Evolutionary conservation across 2,329 filamentous ascomycete genomes (phyloP), one percentile per base, ranked within the genome.

Genomic region (Fusarium buharicum): DNA sequence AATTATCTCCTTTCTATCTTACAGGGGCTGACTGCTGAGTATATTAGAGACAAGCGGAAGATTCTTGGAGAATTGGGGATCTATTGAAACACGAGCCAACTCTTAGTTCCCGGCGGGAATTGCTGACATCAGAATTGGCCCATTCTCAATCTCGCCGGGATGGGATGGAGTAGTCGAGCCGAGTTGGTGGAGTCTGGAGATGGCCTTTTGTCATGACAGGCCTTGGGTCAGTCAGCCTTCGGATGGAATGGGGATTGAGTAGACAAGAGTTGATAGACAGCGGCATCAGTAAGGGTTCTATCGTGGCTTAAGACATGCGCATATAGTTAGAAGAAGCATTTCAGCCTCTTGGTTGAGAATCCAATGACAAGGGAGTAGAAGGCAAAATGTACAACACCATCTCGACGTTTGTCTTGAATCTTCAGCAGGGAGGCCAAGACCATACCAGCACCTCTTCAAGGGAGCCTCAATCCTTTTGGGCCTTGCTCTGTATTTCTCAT

Each of bases 101-200:
- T 31, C 22, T 38, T 52, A 52, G 52, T 58, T 44, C 34, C 53
- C 55, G 39, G 14, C 53, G 53, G 53, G 17, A 58, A 58, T 52
- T 36, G 39, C 9, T 56, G 17, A 37, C 36, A 18, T 18, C 14
- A 37, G 36, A 9, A 20, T 37, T 20, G 36, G 17, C 12, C 36
- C 36, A 30, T 30, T 14, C 14, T 24, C 22, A 24, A 6, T 24
- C 22, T 24, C 22, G 6, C 22, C 22, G 22, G 22, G 6, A 36
- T 7, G 41, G 41, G 24, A 20, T 18, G 28, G 41, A 34, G 24
- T 13, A 39, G 46, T 12, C 17, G 48, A 45, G 38, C 38, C 53
- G 11, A 30, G 27, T 55, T 5, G 27, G 34, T 57, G 53, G 53
- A 55, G 49, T 54, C 14, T 50, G 24, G 51, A 58, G 33, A 51